Evolutionary conservation across 352 stramenopile species (phyloP).

Genomic region (Blastocystis sp.): DNA sequence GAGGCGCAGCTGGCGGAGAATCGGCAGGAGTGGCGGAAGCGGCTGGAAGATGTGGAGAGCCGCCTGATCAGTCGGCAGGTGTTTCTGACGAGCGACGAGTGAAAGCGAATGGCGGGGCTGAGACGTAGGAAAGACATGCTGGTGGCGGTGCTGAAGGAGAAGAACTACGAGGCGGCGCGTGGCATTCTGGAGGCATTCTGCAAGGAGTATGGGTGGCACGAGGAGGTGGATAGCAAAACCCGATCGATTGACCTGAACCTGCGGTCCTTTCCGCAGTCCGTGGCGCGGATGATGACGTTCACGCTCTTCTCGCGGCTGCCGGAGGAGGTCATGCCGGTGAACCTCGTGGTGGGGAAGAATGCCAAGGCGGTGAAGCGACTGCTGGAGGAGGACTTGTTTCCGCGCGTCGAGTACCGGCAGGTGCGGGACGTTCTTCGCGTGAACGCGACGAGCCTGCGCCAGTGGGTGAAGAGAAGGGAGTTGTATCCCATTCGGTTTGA

Average conservation of each 20-base stretch:
- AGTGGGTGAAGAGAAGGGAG: neutral
- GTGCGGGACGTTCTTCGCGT: conserved; percentile 13
- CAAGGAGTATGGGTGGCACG: neutral
- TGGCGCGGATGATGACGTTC: conserved; percentile 50
- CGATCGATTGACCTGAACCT: conserved; percentile 10
- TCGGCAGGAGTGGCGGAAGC: neutral
- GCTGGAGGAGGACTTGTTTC: conserved; percentile 4
- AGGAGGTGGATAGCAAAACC: neutral
- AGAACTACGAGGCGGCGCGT: conserved; percentile 23
- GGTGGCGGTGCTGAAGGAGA: conserved; percentile 24
- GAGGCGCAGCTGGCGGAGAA: conserved; percentile 27
- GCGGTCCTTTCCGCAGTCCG: neutral
- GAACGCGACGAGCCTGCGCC: neutral
- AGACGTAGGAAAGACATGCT: conserved; percentile 8
- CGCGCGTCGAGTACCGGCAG: neutral
- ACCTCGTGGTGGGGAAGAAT: conserved; percentile 26
- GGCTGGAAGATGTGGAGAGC: neutral
- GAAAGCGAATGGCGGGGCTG: neutral
- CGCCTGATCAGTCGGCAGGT: conserved; percentile 10
- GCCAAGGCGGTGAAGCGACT: neutral
- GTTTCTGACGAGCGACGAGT: conserved; percentile 23
- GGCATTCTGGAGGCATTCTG: conserved; percentile 53
- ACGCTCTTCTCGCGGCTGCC: neutral
- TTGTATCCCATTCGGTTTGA: neutral
- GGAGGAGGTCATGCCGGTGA: neutral